Conservation (phyloP, 2,329 filamentous ascomycete species). For the Aspergillus viridinutans region DNA sequence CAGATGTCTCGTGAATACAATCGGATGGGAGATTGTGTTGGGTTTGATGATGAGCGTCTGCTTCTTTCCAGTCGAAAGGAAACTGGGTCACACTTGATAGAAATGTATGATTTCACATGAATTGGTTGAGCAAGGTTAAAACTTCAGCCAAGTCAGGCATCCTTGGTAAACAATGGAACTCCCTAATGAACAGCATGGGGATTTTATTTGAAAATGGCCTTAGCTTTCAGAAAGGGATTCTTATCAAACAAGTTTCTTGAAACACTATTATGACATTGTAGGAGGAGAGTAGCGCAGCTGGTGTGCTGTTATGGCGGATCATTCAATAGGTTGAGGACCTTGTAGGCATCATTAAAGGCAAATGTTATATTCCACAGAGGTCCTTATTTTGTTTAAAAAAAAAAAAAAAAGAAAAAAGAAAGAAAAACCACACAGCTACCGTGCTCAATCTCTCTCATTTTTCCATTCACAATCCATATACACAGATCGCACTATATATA, state of each 20-base stretch:
- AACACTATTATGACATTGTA: neutral
- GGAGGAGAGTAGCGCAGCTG: neutral
- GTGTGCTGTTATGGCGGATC: neutral
- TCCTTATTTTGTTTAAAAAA: neutral
- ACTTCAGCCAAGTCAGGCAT: neutral
- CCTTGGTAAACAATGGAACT: neutral
- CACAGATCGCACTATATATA: neutral
- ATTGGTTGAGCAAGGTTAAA: neutral
- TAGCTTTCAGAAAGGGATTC: neutral
- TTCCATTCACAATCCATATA: neutral
- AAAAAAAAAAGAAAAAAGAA: too few relatives aligned
- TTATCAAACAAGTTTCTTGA: neutral
- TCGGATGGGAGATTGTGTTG: conserved; percentile 62
- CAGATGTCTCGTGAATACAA: conserved; percentile 37
- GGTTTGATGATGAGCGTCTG: conserved; percentile 90
- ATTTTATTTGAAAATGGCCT: neutral
- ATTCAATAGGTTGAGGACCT: neutral
- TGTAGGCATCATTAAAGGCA: neutral
- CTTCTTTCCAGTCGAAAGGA: conserved; percentile 71
- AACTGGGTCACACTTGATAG: conserved; percentile 65
- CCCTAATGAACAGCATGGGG: neutral
- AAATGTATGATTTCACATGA: conserved; percentile 83
- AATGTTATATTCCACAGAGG: neutral
- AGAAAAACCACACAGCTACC: neutral
- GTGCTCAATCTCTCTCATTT: neutral